phyloP scores from a whole-genome alignment of 768 basidiomycete genomes.

The Ramaria rubella region DNA sequence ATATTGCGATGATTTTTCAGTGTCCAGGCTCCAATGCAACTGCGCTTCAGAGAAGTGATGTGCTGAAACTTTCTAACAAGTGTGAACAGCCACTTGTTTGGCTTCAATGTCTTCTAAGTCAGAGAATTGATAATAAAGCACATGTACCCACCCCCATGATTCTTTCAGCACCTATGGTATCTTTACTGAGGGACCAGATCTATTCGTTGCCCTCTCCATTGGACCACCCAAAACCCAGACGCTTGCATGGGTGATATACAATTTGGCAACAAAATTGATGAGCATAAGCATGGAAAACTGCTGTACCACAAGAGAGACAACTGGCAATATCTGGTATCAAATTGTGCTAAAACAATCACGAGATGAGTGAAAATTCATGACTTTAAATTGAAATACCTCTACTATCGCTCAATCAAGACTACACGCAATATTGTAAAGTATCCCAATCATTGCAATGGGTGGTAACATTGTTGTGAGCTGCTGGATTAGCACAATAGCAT shows the following conservation, averaged over 20 bases:
- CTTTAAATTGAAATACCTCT: no score
- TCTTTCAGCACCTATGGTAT: background rate
- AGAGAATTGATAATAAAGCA: background rate
- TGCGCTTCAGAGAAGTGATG: background rate
- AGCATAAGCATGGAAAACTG: slow-evolving; percentile 6
- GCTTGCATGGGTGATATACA: background rate
- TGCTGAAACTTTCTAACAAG: background rate
- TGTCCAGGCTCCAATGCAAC: background rate
- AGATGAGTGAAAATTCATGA: no score
- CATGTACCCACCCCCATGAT: background rate
- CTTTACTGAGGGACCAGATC: slow-evolving; percentile 3
- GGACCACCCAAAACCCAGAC: background rate
- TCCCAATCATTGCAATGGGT: background rate
- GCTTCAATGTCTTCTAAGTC: background rate
- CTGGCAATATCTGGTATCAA: background rate
- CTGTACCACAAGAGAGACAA: background rate
- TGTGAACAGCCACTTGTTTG: background rate
- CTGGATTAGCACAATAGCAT: background rate
- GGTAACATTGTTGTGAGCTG: background rate
- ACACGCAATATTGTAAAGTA: background rate
- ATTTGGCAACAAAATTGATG: no score
- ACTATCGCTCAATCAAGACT: background rate
- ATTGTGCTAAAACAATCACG: background rate
- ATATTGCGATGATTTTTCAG: background rate
- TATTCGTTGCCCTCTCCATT: slow-evolving; percentile 3